Base-by-base conservation (phyloP, 1,139 yeast species). In the Hyphopichia burtonii region DNA sequence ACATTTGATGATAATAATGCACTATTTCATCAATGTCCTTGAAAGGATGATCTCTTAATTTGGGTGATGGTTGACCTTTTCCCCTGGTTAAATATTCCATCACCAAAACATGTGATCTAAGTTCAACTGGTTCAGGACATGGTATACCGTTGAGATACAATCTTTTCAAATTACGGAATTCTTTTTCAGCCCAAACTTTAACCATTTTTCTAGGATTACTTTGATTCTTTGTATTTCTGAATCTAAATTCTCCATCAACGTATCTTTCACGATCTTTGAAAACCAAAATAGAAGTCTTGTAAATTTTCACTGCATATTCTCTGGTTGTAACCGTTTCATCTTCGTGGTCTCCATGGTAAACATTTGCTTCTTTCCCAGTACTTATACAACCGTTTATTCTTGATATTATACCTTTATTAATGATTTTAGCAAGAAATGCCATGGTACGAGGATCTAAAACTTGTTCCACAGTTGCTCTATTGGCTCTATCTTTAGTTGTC, bases 341-440 rank as follows among this genome's bases (percentile, higher is more conserved):
- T 45, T 86, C 94, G 44, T 88, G 84, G 51, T 81, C 81, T 0
- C 96, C 98, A 60, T 91, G 96, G 59, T 94, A 94, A 3, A 94
- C 98, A 59, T 94, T 94, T 20, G 99, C 99, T 62, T 94, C 99
- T 62, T 94, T 94, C 34, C 99, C 99, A 0, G 99, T 94, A 55
- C 95, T 83, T 39, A 94, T 77, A 60, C 99, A 93, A 7, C 99
- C 99, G 55, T 91, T 89, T 55, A 94, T 84, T 52, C 88, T 82
- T 8, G 93, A 80, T 27, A 94, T 80, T 12, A 86, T 76, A 3
- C 96, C 96, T 53, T 86, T 83, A 57, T 83, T 86, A 60, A 89
- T 83, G 62, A 94, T 75, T 48, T 88, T 89, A 42, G 83, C 82
- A 47, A 94, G 69, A 57, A 91, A 91, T 55, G 81, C 72, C 71